Evolutionary conservation across 1,139 yeast species (phyloP), one percentile per base, ranked within the genome.

Genomic region (Suhomyces atakaporum): DNA sequence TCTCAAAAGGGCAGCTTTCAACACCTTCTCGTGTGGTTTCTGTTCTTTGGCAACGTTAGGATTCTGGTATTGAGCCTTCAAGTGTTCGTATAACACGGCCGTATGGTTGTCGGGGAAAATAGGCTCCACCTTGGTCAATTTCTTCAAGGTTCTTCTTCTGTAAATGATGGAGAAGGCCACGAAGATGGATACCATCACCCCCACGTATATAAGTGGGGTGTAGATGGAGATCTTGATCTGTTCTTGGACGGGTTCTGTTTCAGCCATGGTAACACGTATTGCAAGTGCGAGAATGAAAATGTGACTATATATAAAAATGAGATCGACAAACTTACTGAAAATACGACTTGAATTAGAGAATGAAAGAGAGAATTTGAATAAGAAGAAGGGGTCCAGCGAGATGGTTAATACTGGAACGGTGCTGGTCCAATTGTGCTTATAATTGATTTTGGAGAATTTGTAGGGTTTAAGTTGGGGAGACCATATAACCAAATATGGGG

Each of bases 151-250:
- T 46, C 77, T 75, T 47, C 75, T 70, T 54, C 94, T 75, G 60
- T 89, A 87, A 36, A 75, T 69, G 27, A 81, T 70, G 19, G 95
- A 81, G 58, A 92, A 90, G n/a, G 81, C 63, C 27, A 80, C 67
- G 43, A 90, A 73, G n/a, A 92, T 77, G 3, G 87, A 57, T 31
- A 89, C 58, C 44, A 92, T 65, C 19, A 89, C 77, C 5, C 76
- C 81, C 40, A 88, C 82, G 57, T 92, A 92, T 30, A 86, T 66
- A 41, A 92, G 60, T 19, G 98, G 97, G 11, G 96, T 87, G 57
- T 77, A 79, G 25, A 90, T 78, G n/a, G 96, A 86, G 45, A 89
- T 77, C 47, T 71, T 69, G 38, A 69, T 56, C 39, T 49, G 58
- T 27, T 57, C 57, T 31, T 51, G 57, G 14, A 49, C 40, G 23